Base-by-base conservation (phyloP, 768 basidiomycete genomes). In the Sutorius australiensis region DNA sequence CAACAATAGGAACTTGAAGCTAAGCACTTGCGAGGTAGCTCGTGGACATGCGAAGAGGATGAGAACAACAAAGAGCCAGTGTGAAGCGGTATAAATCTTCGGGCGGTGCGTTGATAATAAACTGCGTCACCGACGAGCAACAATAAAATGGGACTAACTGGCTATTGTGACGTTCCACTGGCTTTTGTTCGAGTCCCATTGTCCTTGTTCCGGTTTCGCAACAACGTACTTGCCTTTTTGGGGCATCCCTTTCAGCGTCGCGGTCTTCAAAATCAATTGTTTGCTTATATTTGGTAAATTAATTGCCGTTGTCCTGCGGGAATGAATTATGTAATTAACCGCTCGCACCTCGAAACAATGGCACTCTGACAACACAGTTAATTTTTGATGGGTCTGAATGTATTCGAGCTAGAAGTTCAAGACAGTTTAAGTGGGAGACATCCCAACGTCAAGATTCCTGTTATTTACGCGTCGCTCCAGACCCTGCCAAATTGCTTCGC, bases 181-280 rank as follows among this genome's bases (percentile, higher is more conserved):
- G 5, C 59, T 46, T 67, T 67, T 68, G 48, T 56, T 27, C 31
- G 17, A 24, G 17, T 30, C 17, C 9, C 67, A 61, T 68, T 65
- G 67, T 67, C 50, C 38, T 68, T 57, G 60, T 67, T 44, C 54
- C 27, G 19, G 14, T 47, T 58, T 64, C 50, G 51, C 48, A 54
- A 68, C 61, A 68, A 68, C 52, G 14, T 13, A 50, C 47, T 41
- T 48, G 17, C 65, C 54, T 53, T 13, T 45, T 61, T 60, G 41
- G 10, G 61, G 16, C 13, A 31, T 16, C 39, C 41, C 61, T 52
- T 62, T 56, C 39, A 59, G 3, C 3, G 24, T 47, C 64, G 64
- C 65, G 57, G 63, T 54, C 61, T 55, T 50, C 27, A 0, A 46
- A 46, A 5, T 39, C 1, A 34, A 42, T 61, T 62, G 41, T 61